phyloP scores from a whole-genome alignment of 768 basidiomycete genomes.

The Botryobasidium botryosum region DNA sequence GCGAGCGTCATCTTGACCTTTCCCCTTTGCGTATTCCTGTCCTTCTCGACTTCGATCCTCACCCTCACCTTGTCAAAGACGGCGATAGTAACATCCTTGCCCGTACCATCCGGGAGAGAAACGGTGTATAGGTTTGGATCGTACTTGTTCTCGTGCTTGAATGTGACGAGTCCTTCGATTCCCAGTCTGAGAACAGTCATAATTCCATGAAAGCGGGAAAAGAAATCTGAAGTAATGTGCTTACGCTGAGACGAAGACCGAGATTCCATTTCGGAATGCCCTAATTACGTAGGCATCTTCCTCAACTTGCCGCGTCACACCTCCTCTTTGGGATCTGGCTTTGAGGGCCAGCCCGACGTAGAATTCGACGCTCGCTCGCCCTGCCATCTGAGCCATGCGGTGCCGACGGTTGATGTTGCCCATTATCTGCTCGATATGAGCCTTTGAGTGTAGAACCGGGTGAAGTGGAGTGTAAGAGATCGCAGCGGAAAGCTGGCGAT shows the following conservation, averaged over 20 bases:
- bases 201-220: neutral
- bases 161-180: conserved; percentile 84
- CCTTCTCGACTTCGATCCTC: conserved; percentile 86
- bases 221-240: conserved; percentile 18
- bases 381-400: conserved; percentile 94
- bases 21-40: conserved; percentile 81
- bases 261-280: conserved; percentile 84
- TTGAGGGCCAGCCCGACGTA: conserved; percentile 90
- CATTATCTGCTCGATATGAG: conserved; percentile 71
- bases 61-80: conserved; percentile 92
- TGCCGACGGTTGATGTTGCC: conserved; percentile 83
- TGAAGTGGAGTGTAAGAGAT: conserved; percentile 75
- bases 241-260: conserved; percentile 91
- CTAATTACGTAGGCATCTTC: conserved; percentile 91
- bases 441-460: conserved; percentile 71
- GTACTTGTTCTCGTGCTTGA: conserved; percentile 78
- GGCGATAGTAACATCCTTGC: conserved; percentile 41
- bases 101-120: conserved; percentile 34
- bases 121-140: conserved; percentile 85
- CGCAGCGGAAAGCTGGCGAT: conserved; percentile 83
- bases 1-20: conserved; percentile 72
- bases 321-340: conserved; percentile 29
- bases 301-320: conserved; percentile 23
- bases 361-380: conserved; percentile 91
- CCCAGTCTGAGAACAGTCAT: conserved; percentile 43